Percentiles rank a stretch among this genome's conserved stretches.
These are phyloP conservation scores for Lablab purpureus DNA, from an alignment of 306 rosid species.

Conservation along the genomic window DNA sequence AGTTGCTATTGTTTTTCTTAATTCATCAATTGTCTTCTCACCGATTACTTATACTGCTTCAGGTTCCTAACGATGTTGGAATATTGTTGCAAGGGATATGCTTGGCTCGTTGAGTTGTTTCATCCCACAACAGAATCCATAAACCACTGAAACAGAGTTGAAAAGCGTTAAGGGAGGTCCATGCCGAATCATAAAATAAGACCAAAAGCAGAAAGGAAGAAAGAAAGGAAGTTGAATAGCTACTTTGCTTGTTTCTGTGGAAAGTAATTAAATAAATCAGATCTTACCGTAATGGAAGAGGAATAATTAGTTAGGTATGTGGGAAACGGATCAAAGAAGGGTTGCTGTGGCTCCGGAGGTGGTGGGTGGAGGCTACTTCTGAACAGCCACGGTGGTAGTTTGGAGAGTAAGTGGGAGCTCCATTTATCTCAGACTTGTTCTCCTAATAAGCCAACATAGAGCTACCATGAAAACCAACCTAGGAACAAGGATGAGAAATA, in stretches of 20 bases:
- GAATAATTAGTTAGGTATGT: slow-evolving; percentile 12
- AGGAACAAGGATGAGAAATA: slow-evolving; percentile 63
- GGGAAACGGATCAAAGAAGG: slow-evolving; percentile 5
- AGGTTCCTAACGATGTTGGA: background rate
- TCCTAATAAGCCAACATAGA: slow-evolving; percentile 57
- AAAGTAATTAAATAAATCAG: slow-evolving; percentile 19
- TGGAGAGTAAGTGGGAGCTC: slow-evolving; percentile 36
- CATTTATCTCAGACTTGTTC: slow-evolving; percentile 51
- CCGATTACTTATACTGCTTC: background rate
- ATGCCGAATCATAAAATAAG: background rate
- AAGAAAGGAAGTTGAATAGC: background rate
- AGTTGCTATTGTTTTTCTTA: background rate
- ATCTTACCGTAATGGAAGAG: slow-evolving; percentile 40
- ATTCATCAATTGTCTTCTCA: background rate
- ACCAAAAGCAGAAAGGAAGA: slow-evolving; percentile 3
- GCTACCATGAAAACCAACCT: slow-evolving; percentile 63
- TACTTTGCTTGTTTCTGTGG: slow-evolving; percentile 29
- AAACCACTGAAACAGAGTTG: slow-evolving; percentile 11
- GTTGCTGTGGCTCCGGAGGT: background rate
- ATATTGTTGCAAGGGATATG: background rate
- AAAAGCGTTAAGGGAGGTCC: slow-evolving; percentile 17
- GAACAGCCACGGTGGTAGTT: slow-evolving; percentile 24
- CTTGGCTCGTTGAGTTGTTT: background rate
- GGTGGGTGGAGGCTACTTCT: background rate
- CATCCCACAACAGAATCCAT: slow-evolving; percentile 8